Conservation (phyloP, 2,329 filamentous ascomycete species). For the Fusarium brachygibbosum region DNA sequence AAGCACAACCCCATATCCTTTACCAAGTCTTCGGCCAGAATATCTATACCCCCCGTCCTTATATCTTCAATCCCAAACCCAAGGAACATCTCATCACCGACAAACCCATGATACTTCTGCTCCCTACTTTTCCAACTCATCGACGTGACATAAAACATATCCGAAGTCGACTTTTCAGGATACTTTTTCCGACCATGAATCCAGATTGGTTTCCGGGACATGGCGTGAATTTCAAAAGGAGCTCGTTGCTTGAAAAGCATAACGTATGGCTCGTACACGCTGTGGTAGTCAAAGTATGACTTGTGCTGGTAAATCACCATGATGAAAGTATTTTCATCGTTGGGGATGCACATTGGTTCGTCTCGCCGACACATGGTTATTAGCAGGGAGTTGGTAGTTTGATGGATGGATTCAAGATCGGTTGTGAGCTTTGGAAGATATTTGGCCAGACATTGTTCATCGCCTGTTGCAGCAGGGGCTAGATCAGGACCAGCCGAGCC, state of each 20-base stretch:
- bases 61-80: constrained; percentile 69
- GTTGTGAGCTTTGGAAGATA: constrained; percentile 59
- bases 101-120: constrained; percentile 66
- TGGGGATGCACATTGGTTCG: constrained; percentile 59
- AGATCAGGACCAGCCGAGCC: constrained; percentile 64
- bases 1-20: constrained; percentile 51
- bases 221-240: constrained; percentile 65
- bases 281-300: constrained; percentile 61
- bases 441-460: constrained; percentile 61
- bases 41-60: constrained; percentile 63
- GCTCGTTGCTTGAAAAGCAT: constrained; percentile 63
- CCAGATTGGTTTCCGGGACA: constrained; percentile 67
- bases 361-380: constrained; percentile 66
- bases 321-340: constrained; percentile 66
- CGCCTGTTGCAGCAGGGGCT: constrained; percentile 55
- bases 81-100: constrained; percentile 68
- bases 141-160: constrained; percentile 71
- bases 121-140: constrained; percentile 66
- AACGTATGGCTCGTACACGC: constrained; percentile 68
- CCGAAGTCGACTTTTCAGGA: constrained; percentile 54
- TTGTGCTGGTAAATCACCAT: constrained; percentile 70
- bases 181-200: constrained; percentile 62
- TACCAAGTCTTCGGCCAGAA: constrained; percentile 64
- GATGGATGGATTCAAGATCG: constrained; percentile 65
- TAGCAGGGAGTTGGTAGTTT: constrained; percentile 70